These are phyloP conservation scores for Penicillium macrosclerotiorum DNA, from an alignment of 495 filamentous ascomycete species.

Conservation along the genomic window DNA sequence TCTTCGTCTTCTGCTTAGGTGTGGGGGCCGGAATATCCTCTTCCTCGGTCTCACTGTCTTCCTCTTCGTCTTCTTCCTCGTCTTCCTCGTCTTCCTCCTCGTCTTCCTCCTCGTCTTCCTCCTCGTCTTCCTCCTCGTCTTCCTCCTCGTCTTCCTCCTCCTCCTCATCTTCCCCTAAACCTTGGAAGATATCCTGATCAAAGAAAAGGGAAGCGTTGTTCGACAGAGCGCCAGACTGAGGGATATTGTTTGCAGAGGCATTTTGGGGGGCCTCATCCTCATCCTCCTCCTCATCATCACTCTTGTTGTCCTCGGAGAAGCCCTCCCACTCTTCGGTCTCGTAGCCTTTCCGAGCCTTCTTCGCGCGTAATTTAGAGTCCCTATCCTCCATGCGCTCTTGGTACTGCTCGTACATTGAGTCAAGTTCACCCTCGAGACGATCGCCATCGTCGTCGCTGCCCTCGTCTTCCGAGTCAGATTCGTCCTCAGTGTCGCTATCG, in stretches of 20 bases:
- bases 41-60: slow-evolving; percentile 18
- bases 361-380: slow-evolving; percentile 85
- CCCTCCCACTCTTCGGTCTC: slow-evolving; percentile 90
- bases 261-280: slow-evolving; percentile 57
- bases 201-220: slow-evolving; percentile 88
- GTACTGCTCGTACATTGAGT: slow-evolving; percentile 82
- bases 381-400: slow-evolving; percentile 71
- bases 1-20: slow-evolving; percentile 22
- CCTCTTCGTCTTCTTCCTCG: slow-evolving; percentile 15
- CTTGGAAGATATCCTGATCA: slow-evolving; percentile 90
- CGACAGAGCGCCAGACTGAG: slow-evolving; percentile 58
- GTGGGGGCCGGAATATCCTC: slow-evolving; percentile 8
- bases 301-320: slow-evolving; percentile 68
- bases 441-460: slow-evolving; percentile 79
- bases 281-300: slow-evolving; percentile 50
- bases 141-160: slow-evolving; percentile 43
- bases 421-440: slow-evolving; percentile 76
- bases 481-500: slow-evolving; percentile 55
- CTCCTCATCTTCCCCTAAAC: slow-evolving; percentile 56
- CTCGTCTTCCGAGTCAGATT: slow-evolving; percentile 57
- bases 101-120: slow-evolving; percentile 45
- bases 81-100: slow-evolving; percentile 30
- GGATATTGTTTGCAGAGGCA: slow-evolving; percentile 44
- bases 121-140: slow-evolving; percentile 35
- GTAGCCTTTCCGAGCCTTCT: slow-evolving; percentile 79